phyloP scores from a whole-genome alignment of 1,284 basidiomycete species.

The Cryptococcus sp. region DNA sequence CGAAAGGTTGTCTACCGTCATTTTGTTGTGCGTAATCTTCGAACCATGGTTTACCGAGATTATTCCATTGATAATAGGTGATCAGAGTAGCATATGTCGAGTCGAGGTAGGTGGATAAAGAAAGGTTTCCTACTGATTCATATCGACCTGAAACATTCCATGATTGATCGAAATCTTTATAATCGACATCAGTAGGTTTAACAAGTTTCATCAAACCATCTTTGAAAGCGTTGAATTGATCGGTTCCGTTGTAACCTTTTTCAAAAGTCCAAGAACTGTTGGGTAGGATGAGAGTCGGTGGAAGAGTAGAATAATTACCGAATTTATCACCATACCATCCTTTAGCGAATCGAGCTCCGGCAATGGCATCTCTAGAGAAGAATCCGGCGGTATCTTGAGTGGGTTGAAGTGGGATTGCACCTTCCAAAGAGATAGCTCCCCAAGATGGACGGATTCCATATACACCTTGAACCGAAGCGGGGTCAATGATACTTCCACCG shows the following conservation, averaged over 20 bases:
- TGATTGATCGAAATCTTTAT: conserved; percentile 33
- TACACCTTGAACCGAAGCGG: conserved; percentile 49
- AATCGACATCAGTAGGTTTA: conserved; percentile 37
- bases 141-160: conserved; percentile 39
- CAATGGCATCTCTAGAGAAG: conserved; percentile 36
- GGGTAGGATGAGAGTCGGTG: conserved; percentile 44
- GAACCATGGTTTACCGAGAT: conserved; percentile 48
- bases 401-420: conserved; percentile 48
- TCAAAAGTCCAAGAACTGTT: conserved; percentile 39
- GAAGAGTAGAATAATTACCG: conserved; percentile 25
- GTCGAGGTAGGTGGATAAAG: conserved; percentile 30
- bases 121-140: conserved; percentile 19
- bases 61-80: conserved; percentile 44
- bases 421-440: conserved; percentile 44
- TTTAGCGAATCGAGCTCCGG: conserved; percentile 26
- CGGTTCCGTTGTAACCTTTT: conserved; percentile 22
- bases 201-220: conserved; percentile 43
- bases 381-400: conserved; percentile 30
- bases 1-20: conserved; percentile 47
- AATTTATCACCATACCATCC: conserved; percentile 30
- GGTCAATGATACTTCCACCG: conserved; percentile 49
- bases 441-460: conserved; percentile 39
- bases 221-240: conserved; percentile 46
- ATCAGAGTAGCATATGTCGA: conserved; percentile 46
- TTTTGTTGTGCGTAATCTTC: conserved; percentile 44